Conservation (phyloP, 495 filamentous ascomycete genomes). For the Aspergillus egyptiacus region DNA sequence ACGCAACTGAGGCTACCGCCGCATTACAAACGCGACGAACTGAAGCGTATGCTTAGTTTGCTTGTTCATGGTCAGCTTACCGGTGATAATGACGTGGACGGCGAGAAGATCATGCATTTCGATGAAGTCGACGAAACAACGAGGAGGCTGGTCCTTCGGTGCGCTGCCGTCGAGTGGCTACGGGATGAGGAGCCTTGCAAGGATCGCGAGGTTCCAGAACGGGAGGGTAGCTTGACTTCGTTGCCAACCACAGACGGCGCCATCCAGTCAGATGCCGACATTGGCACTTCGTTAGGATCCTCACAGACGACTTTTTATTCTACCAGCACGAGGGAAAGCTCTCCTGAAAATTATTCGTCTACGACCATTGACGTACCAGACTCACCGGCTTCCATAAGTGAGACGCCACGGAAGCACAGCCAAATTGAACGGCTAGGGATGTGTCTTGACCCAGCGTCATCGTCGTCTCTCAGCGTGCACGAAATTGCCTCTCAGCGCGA, state of each 20-base stretch:
- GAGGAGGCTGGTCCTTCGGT: conserved; percentile 71
- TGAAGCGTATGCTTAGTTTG: conserved; percentile 65
- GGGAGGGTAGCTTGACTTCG: conserved; percentile 1
- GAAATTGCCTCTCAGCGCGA: conserved; percentile 75
- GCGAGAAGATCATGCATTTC: conserved; percentile 66
- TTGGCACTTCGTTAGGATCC: conserved; percentile 24
- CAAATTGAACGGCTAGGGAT: conserved; percentile 38
- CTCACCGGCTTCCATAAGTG: conserved; percentile 14
- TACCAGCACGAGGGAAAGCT: conserved; percentile 38
- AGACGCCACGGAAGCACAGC: conserved; percentile 21
- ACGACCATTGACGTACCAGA: conserved; percentile 20
- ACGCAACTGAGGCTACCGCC: conserved; percentile 81
- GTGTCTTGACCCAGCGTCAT: conserved; percentile 41
- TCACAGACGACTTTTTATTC: conserved; percentile 34
- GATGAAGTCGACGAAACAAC: conserved; percentile 89
- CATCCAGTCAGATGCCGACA: conserved; percentile 17
- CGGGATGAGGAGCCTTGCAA: conserved; percentile 26
- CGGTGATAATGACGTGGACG: conserved; percentile 24
- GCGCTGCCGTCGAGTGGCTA: conserved; percentile 80
- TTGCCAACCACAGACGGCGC: conserved; percentile 2
- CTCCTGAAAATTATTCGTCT: conserved; percentile 26
- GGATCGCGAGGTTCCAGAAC: background rate
- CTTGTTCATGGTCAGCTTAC: conserved; percentile 46
- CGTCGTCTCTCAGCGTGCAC: conserved; percentile 58
- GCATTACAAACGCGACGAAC: conserved; percentile 87